Evolutionary conservation across 208 protist genomes (phyloP).

Genomic region (Trypanosoma melophagium): DNA sequence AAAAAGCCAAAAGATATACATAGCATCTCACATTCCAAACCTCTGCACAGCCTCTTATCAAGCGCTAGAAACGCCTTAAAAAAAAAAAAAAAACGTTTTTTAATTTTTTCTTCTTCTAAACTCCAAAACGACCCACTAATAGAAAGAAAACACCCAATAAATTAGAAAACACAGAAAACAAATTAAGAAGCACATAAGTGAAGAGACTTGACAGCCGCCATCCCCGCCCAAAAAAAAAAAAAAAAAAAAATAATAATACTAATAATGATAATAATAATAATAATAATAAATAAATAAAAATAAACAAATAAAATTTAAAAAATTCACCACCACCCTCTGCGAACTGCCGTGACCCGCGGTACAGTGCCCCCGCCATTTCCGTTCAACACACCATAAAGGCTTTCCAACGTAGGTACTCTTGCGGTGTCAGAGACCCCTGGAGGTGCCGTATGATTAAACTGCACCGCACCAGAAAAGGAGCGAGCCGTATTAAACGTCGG

Average conservation of each 20-base stretch:
- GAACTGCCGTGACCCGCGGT: slow-evolving; percentile 8
- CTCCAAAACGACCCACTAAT: too few species aligned
- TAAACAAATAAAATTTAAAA: neutral
- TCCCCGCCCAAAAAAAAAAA: slow-evolving; percentile 1
- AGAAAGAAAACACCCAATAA: neutral
- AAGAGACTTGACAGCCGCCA: neutral
- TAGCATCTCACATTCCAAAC: too few species aligned
- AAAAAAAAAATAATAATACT: slow-evolving; percentile 12
- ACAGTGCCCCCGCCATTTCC: neutral
- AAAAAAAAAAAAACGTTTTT: too few species aligned
- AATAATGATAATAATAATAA: slow-evolving; percentile 16
- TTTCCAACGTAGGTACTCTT: neutral
- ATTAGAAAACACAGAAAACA: neutral
- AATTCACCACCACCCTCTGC: slow-evolving; percentile 18
- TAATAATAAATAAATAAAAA: slow-evolving; percentile 8
- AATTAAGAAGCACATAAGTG: slow-evolving; percentile 12
- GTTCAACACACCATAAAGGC: too few species aligned
- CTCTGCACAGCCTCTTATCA: too few species aligned
- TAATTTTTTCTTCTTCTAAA: too few species aligned
- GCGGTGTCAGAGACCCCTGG: neutral
- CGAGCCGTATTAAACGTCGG: neutral
- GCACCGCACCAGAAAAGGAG: neutral
- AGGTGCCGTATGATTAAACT: neutral
- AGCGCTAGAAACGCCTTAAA: too few species aligned
- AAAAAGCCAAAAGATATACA: too few species aligned